These are phyloP conservation scores for Yamadazyma diospyri DNA, from an alignment of 1,139 yeast genomes.

Conservation along the genomic window DNA sequence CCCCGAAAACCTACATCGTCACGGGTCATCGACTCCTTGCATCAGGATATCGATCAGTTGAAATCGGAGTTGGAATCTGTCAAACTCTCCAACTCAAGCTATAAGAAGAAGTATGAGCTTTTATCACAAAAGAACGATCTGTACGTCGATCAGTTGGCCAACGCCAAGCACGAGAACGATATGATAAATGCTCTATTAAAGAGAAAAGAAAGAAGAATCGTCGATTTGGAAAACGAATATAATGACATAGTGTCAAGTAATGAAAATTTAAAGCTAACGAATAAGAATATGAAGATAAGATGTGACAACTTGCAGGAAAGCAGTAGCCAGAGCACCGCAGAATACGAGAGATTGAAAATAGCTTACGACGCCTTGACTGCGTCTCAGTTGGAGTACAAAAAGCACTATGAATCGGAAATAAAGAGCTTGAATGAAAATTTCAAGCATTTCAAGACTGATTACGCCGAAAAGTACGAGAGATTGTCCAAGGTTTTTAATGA, in stretches of 20 bases:
- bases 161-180: constrained; percentile 68
- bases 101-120: constrained; percentile 47
- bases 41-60: constrained; percentile 48
- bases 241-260: constrained; percentile 42
- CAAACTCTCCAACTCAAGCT: constrained; percentile 34
- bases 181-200: constrained; percentile 59
- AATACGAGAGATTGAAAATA: constrained; percentile 53
- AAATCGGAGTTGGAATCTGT: constrained; percentile 49
- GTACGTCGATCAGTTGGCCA: constrained; percentile 63
- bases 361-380: constrained; percentile 61
- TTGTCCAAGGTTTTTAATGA: constrained; percentile 27
- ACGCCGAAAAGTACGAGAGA: constrained; percentile 25
- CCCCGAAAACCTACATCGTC: constrained; percentile 37
- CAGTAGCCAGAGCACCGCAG: constrained; percentile 46
- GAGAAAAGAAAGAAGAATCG: constrained; percentile 60
- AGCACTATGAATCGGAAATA: constrained; percentile 42
- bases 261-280: constrained; percentile 44
- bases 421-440: constrained; percentile 26
- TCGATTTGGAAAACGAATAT: constrained; percentile 57
- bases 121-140: constrained; percentile 53
- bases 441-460: constrained; percentile 35
- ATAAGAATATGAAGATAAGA: constrained; percentile 47
- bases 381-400: constrained; percentile 55
- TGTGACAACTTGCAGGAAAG: constrained; percentile 47
- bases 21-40: constrained; percentile 56